A percentile compares a stretch with the other conserved stretches of the same genome.
phyloP scores from a whole-genome alignment of 768 basidiomycete genomes.

The Lenzites betulinus region DNA sequence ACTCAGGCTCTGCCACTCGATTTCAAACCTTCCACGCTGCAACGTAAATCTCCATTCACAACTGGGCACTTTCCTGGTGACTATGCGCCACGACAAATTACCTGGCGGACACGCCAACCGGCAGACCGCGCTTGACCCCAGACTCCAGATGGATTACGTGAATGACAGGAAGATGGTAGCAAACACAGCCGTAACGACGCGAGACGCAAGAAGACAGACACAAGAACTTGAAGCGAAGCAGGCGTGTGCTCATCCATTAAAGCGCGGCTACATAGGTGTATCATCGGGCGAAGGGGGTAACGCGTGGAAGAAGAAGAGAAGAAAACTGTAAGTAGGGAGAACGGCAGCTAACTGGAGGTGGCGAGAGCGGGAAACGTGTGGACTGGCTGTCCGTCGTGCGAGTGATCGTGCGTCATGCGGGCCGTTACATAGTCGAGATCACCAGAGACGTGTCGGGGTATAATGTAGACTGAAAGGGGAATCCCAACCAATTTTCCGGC shows the following conservation, averaged over 20 bases:
- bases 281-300: conserved; percentile 29
- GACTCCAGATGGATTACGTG: conserved; percentile 18
- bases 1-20: conserved; percentile 8
- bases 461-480: conserved; percentile 34
- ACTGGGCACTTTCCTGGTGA: neutral
- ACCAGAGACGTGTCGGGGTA: conserved; percentile 28
- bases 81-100: neutral
- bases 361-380: conserved; percentile 26
- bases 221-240: conserved; percentile 12
- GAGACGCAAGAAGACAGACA: conserved; percentile 15
- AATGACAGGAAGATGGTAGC: conserved; percentile 19
- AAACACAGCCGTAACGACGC: conserved; percentile 9
- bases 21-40: conserved; percentile 9
- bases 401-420: conserved; percentile 35
- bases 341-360: conserved; percentile 4
- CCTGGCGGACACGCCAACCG: too few species aligned
- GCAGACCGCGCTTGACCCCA: neutral
- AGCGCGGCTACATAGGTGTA: conserved; percentile 33
- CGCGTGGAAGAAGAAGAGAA: conserved; percentile 18
- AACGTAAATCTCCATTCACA: neutral
- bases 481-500: conserved; percentile 34
- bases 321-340: conserved; percentile 17
- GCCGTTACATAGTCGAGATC: conserved; percentile 32
- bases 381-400: conserved; percentile 35
- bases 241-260: conserved; percentile 30